Percentiles rank a stretch among this genome's conserved stretches.
These are phyloP conservation scores for Tillandsia fasciculata DNA, from an alignment of 176 grass and related monocot genomes.

Conservation along the genomic window DNA sequence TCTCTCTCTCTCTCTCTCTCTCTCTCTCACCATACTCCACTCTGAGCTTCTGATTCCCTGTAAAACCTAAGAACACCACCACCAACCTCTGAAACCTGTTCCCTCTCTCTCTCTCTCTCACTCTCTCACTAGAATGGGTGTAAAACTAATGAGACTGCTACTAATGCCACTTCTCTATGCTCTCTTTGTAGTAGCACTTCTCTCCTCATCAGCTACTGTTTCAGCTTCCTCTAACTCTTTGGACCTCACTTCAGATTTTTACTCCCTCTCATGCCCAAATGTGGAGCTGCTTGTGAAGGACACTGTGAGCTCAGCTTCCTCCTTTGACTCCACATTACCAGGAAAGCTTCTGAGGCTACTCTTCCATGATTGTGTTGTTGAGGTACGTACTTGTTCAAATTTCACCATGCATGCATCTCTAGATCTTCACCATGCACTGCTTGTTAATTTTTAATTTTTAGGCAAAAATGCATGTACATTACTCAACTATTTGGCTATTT, in stretches of 20 bases:
- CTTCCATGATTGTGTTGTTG: constrained; percentile 93
- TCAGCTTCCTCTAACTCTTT: constrained; percentile 17
- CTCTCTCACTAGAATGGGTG: background rate
- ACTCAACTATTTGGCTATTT: background rate
- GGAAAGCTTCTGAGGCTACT: constrained; percentile 84
- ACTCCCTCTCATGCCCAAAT: constrained; percentile 56
- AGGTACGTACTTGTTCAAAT: constrained; percentile 49
- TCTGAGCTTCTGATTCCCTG: too few species aligned
- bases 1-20: too few species aligned
- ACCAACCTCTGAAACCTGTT: too few species aligned
- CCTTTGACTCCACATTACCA: constrained; percentile 43
- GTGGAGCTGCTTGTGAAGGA: constrained; percentile 60
- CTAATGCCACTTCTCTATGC: background rate
- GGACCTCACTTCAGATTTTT: constrained; percentile 57
- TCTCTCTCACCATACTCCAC: background rate
- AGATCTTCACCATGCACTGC: too few species aligned
- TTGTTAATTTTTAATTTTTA: background rate
- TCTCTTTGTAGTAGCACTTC: constrained; percentile 15
- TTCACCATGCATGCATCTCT: background rate
- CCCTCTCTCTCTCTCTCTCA: background rate
- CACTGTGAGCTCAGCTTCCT: constrained; percentile 45
- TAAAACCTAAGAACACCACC: too few species aligned
- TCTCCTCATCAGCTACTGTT: constrained; percentile 14
- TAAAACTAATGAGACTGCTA: background rate
- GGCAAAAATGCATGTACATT: background rate